Conservation (phyloP, 2,329 filamentous ascomycete species). For the Alternaria sp. region DNA sequence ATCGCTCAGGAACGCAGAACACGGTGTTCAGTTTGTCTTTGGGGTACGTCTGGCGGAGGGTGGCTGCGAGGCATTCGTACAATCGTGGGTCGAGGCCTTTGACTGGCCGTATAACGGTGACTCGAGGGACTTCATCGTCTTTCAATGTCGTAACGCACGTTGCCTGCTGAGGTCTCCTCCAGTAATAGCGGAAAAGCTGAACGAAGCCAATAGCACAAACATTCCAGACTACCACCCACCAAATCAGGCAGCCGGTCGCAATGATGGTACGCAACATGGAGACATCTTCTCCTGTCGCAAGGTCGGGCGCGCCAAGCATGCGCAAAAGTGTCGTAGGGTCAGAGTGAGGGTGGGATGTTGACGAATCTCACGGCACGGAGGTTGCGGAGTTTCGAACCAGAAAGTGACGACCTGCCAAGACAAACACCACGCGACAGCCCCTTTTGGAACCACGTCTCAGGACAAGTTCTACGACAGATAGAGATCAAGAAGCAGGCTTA, state of each 20-base stretch:
- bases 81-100: constrained; percentile 90
- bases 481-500: not conserved
- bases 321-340: constrained; percentile 33
- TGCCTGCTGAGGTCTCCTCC: constrained; percentile 54
- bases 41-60: constrained; percentile 84
- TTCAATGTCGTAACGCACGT: constrained; percentile 49
- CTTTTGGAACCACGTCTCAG: not conserved
- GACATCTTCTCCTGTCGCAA: constrained; percentile 39
- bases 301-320: constrained; percentile 44
- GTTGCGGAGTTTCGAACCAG: constrained; percentile 29
- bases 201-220: constrained; percentile 67
- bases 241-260: constrained; percentile 60
- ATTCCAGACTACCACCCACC: constrained; percentile 63
- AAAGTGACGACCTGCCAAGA: constrained; percentile 16
- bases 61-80: constrained; percentile 90
- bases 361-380: constrained; percentile 24
- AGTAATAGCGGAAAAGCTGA: constrained; percentile 67
- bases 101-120: constrained; percentile 91
- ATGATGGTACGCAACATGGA: constrained; percentile 49
- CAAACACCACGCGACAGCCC: constrained; percentile 2
- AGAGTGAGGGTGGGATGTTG: constrained; percentile 18
- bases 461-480: not conserved
- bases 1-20: constrained; percentile 78
- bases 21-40: constrained; percentile 76
- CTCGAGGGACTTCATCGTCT: constrained; percentile 69